phyloP scores from a whole-genome alignment of 2,329 filamentous ascomycete genomes.

The Colletotrichum brevisporum region DNA sequence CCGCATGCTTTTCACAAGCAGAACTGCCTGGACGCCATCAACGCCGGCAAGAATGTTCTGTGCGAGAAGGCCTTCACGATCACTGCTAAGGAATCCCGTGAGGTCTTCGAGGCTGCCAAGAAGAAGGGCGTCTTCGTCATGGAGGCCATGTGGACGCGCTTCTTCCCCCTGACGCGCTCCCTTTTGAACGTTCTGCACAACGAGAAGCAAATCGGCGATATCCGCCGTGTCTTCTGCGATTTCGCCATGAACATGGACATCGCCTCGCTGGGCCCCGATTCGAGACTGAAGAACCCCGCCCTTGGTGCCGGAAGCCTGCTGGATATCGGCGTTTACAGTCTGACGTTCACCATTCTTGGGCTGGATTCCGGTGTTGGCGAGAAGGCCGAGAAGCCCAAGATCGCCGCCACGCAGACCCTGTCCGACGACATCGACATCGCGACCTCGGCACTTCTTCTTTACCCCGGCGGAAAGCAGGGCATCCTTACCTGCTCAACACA shows the following conservation, averaged over 20 bases:
- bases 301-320: slow-evolving; percentile 60
- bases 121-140: slow-evolving; percentile 58
- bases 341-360: slow-evolving; percentile 56
- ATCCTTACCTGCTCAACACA: slow-evolving; percentile 56
- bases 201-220: slow-evolving; percentile 56
- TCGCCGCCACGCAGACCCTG: slow-evolving; percentile 53
- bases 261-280: slow-evolving; percentile 47
- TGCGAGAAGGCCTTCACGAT: slow-evolving; percentile 63
- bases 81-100: slow-evolving; percentile 56
- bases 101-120: slow-evolving; percentile 57
- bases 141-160: slow-evolving; percentile 63
- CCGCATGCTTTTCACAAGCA: slow-evolving; percentile 61
- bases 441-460: slow-evolving; percentile 57
- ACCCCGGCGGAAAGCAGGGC: slow-evolving; percentile 55
- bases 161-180: slow-evolving; percentile 54
- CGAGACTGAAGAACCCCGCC: slow-evolving; percentile 53
- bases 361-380: slow-evolving; percentile 50
- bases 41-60: slow-evolving; percentile 58
- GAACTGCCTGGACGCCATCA: slow-evolving; percentile 59
- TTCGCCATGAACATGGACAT: slow-evolving; percentile 56
- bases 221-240: slow-evolving; percentile 56
- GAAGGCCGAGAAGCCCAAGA: slow-evolving; percentile 49
- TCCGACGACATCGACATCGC: slow-evolving; percentile 52
- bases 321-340: slow-evolving; percentile 60
- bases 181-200: slow-evolving; percentile 54